Base-by-base conservation (phyloP, 208 protist species). In the Crithidia acanthocephali region DNA sequence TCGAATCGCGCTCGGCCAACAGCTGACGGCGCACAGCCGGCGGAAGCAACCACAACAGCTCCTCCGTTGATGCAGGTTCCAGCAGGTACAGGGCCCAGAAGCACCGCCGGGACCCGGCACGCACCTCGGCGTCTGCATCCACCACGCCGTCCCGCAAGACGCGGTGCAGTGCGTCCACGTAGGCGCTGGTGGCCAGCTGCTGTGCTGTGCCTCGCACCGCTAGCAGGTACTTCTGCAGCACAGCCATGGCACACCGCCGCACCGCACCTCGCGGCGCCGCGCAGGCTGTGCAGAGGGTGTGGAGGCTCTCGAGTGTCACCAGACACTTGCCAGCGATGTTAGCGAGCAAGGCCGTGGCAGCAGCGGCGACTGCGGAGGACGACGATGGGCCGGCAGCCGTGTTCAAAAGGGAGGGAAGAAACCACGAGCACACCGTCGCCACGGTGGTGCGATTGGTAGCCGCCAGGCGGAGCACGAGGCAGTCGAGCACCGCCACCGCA, bases 51-150 rank as follows among this genome's bases (percentile, higher is more conserved):
- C 68, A 69, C 25, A 76, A 67, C 0, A 95, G 67, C 23, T n/a
- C 32, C 15, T 25, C 57, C 15, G 87, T 79, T 0, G 75, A 72
- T 20, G 70, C 74, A n/a, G 74, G 79, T 44, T 92, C 81, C n/a
- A 85, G 32, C 1, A 80, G 33, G 25, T 79, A 42, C 40, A 94
- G 74, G 9, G 70, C 68, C 78, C 83, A 85, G 40, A 84, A 89
- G 67, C 84, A 83, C 6, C 40, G 42, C 15, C 83, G 72, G 4
- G 84, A 76, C 28, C 47, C 42, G 18, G 65, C 23, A 8, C 91
- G 80, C 23, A 86, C 84, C 22, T 72, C 60, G 6, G 53, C 68
- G 62, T 85, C 81, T 3, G 84, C 85, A 48, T 94, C 91, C 15
- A 32, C 13, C 35, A 92, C 45, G 15, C 76, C 83, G 0, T 23